Conservation (phyloP, 2,329 filamentous ascomycete species). For the Colletotrichum limetticola region DNA sequence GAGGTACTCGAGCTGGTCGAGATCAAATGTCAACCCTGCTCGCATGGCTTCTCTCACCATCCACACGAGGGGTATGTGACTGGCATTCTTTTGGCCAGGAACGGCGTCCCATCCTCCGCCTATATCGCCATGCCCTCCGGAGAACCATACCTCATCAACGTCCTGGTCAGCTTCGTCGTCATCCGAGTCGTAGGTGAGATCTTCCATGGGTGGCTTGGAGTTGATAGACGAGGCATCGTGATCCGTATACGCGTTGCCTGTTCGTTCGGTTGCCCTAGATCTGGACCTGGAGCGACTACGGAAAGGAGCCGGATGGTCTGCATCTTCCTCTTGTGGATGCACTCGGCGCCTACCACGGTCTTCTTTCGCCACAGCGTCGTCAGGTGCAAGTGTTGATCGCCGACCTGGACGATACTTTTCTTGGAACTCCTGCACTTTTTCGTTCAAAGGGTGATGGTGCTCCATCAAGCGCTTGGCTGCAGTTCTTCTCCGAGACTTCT, state of each 20-base stretch:
- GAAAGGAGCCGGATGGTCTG: slow-evolving; percentile 53
- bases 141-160: slow-evolving; percentile 84
- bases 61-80: slow-evolving; percentile 76
- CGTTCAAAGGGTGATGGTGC: slow-evolving; percentile 35
- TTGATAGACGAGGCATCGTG: slow-evolving; percentile 24
- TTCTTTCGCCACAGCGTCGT: slow-evolving; percentile 27
- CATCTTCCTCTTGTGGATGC: slow-evolving; percentile 32
- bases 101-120: slow-evolving; percentile 79
- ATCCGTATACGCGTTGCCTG: not conserved
- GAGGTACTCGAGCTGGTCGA: slow-evolving; percentile 73
- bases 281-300: slow-evolving; percentile 48
- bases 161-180: slow-evolving; percentile 68
- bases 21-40: slow-evolving; percentile 78
- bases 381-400: slow-evolving; percentile 29
- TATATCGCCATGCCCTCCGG: slow-evolving; percentile 82
- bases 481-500: slow-evolving; percentile 37
- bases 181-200: slow-evolving; percentile 54
- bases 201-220: slow-evolving; percentile 37
- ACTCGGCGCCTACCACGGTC: slow-evolving; percentile 17
- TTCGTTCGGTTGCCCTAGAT: slow-evolving; percentile 24
- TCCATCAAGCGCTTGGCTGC: slow-evolving; percentile 37
- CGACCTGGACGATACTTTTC: slow-evolving; percentile 49
- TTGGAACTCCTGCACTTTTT: slow-evolving; percentile 39
- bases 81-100: slow-evolving; percentile 68
- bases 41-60: slow-evolving; percentile 70